phyloP scores from a whole-genome alignment of 495 filamentous ascomycete genomes.

The Elasticomyces elasticus region DNA sequence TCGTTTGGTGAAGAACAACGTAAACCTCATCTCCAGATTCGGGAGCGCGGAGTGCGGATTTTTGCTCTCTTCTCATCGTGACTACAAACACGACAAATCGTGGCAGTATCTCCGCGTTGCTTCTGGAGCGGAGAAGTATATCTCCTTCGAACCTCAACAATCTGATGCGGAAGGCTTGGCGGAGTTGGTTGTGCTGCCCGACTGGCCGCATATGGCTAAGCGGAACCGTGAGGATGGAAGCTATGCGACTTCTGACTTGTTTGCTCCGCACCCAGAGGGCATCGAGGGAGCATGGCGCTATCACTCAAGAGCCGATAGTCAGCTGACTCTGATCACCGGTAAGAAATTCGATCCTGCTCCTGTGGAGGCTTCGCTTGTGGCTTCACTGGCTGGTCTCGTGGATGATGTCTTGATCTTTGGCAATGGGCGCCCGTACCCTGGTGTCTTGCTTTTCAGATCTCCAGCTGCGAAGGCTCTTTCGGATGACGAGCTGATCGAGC shows the following conservation, averaged over 20 bases:
- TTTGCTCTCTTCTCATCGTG: constrained; percentile 41
- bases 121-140: constrained; percentile 27
- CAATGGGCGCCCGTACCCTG: constrained; percentile 35
- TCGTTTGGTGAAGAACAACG: constrained; percentile 34
- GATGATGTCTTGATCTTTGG: constrained; percentile 42
- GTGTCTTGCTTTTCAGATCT: constrained; percentile 35
- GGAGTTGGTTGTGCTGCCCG: constrained; percentile 49
- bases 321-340: constrained; percentile 53
- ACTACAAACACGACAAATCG: constrained; percentile 45
- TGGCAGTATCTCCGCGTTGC: constrained; percentile 55
- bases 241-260: constrained; percentile 50
- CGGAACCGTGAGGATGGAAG: constrained; percentile 49
- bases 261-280: constrained; percentile 43
- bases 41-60: constrained; percentile 53
- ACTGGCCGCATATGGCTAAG: constrained; percentile 56
- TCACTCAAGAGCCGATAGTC: constrained; percentile 48
- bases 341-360: constrained; percentile 61
- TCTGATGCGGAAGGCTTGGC: constrained; percentile 33
- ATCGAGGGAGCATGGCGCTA: constrained; percentile 50
- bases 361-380: constrained; percentile 42
- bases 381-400: constrained; percentile 21
- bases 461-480: constrained; percentile 9
- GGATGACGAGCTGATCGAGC: constrained; percentile 24
- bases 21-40: constrained; percentile 46
- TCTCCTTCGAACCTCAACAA: constrained; percentile 42